These are phyloP conservation scores for Raddia guianensis DNA, from an alignment of 176 grass and related monocot species.

Conservation along the genomic window DNA sequence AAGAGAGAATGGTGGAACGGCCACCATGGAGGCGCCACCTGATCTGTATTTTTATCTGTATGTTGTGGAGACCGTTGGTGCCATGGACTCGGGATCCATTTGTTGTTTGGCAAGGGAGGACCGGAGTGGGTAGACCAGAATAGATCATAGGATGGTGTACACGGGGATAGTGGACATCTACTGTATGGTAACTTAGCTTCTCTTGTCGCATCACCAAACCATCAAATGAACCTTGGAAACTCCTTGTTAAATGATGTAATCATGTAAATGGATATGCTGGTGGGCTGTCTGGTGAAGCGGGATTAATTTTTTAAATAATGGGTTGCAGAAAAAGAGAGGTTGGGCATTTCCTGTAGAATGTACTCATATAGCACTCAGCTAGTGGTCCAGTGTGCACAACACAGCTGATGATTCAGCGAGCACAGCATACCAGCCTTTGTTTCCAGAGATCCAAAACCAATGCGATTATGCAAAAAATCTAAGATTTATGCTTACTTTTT, in stretches of 20 bases:
- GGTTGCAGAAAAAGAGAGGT: background rate
- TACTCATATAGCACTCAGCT: background rate
- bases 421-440: background rate
- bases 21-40: too few relatives aligned
- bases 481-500: background rate
- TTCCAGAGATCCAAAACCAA: background rate
- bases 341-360: background rate
- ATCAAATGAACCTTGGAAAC: background rate
- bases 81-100: too few relatives aligned
- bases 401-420: background rate
- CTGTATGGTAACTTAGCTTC: background rate
- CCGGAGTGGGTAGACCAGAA: too few relatives aligned
- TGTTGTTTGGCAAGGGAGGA: too few relatives aligned
- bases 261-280: background rate
- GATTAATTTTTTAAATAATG: background rate
- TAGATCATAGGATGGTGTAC: too few relatives aligned
- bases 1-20: too few relatives aligned
- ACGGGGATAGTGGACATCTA: background rate
- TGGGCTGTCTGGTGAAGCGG: background rate
- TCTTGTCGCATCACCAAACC: background rate
- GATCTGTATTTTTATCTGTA: too few relatives aligned
- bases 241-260: background rate
- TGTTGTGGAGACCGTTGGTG: too few relatives aligned
- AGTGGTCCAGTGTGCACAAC: background rate
- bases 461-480: background rate